These are phyloP conservation scores for Fusarium mundagurra DNA, from an alignment of 2,329 filamentous ascomycete species.

Conservation along the genomic window DNA sequence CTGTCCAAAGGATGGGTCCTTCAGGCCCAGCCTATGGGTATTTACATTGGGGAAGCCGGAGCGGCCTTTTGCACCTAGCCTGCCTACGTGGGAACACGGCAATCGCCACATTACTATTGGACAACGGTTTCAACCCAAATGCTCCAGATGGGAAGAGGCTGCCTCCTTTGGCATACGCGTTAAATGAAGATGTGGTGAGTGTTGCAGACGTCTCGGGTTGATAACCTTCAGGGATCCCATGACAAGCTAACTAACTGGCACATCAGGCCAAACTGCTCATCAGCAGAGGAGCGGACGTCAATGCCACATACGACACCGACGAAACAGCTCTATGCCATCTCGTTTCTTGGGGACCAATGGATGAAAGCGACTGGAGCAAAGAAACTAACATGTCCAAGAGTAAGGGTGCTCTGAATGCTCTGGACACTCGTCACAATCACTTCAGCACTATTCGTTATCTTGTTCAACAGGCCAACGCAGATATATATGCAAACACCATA, in stretches of 20 bases:
- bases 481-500: conserved; percentile 14
- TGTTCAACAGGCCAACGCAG: conserved; percentile 11
- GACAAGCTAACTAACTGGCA: neutral
- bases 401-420: conserved; percentile 6
- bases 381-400: conserved; percentile 13
- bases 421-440: conserved; percentile 10
- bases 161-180: conserved; percentile 20
- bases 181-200: conserved; percentile 30
- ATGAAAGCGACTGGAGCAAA: neutral
- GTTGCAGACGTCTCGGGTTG: neutral
- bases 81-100: conserved; percentile 35
- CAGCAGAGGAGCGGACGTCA: conserved; percentile 9
- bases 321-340: conserved; percentile 26
- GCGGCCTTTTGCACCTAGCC: conserved; percentile 26
- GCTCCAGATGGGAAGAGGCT: neutral
- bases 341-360: conserved; percentile 6
- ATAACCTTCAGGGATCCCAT: neutral
- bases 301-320: conserved; percentile 1
- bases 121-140: conserved; percentile 5
- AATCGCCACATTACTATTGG: conserved; percentile 15
- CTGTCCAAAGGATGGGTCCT: neutral
- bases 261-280: conserved; percentile 18
- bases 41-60: conserved; percentile 13
- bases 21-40: conserved; percentile 6
- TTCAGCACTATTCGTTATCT: conserved; percentile 24